Base-by-base conservation (phyloP, 192 early-diverging fungal genomes). In the Chytriomyces hyalinus region DNA sequence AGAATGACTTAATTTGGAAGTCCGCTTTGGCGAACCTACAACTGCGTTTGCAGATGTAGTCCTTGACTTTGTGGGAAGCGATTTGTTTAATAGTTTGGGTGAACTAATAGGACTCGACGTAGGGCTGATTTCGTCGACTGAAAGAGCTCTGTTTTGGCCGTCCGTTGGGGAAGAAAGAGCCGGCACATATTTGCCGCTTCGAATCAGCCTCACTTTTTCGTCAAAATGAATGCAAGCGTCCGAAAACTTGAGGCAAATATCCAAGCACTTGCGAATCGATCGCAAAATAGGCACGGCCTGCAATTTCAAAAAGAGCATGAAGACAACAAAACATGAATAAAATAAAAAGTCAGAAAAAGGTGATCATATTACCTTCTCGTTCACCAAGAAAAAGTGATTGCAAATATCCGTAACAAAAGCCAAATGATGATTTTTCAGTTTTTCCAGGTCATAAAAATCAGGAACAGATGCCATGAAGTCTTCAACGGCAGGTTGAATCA, bases 381-480 rank as follows among this genome's bases (percentile, higher is more conserved):
- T 75, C 20, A 75, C 20, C 45, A 75, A 53, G 64, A 75, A 75
- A 51, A 75, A 75, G 49, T 75, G 73, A 43, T 66, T 48, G 46
- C 73, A 75, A 49, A 75, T 75, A n/a, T 75, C 73, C 11, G 49
- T 51, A 10, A 75, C 9, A 51, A 75, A 75, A 26, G 44, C 45
- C 20, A 44, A 22, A 43, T 75, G 73, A 36, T 49, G 45, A 10
- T 5, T 26, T 2, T 75, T 65, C 2, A 75, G 64, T 26, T 75
- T 22, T 49, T 75, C 73, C 13, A 75, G 11, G 44, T 75, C 73
- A 36, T 66, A 48, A 51, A 66, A 75, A 10, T 51, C 36, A 13
- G 44, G 22, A 17, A 75, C 36, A 6, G 8, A 26, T 45, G 11
- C 48, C 73, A 66, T 66, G 47, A 75, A 75, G 9, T 3, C 63